Base-by-base conservation (phyloP, 768 basidiomycete genomes). In the Serpula lacrymans region DNA sequence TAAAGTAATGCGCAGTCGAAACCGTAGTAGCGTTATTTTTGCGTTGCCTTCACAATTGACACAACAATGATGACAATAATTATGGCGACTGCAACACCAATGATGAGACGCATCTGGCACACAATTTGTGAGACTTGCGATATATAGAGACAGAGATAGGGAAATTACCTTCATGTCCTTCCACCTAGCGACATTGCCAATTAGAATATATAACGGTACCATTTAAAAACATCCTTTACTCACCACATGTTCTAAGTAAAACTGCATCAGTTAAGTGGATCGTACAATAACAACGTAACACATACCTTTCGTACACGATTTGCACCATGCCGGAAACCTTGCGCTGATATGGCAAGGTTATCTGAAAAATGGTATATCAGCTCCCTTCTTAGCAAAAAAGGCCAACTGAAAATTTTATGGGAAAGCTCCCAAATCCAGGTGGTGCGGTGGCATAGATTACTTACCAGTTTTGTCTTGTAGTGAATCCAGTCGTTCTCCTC, bases 391-490 rank as follows among this genome's bases (percentile, higher is more conserved):
- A 37, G 26, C 30, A n/a, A n/a, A n/a, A n/a, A n/a, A n/a, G n/a
- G n/a, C n/a, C 17, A 10, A 16, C 37, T 23, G 1, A 28, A 36
- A 27, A 34, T 6, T 23, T 16, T 11, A 18, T 11, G 13, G 28
- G 11, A 11, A 12, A 21, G 21, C 14, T 29, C 16, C 43, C 22
- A 34, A 41, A 24, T 16, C 16, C 28, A n/a, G 21, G 16, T 25
- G 37, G 5, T n/a, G 9, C 12, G 14, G 36, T 20, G 24, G 34
- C 28, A 23, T 37, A 18, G n/a, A 31, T 14, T 27, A 74, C 85
- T 52, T 51, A 95, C 95, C 94, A 38, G 96, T 99, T 78, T 98
- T 98, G 68, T 96, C 95, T 65, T 97, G 95, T 49, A 98, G 67
- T 35, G 86, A 84, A 58, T 98, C 93, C 48, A 99, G 69, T 50